phyloP scores from a whole-genome alignment of 768 basidiomycete species.

The Lyophyllum decastes region DNA sequence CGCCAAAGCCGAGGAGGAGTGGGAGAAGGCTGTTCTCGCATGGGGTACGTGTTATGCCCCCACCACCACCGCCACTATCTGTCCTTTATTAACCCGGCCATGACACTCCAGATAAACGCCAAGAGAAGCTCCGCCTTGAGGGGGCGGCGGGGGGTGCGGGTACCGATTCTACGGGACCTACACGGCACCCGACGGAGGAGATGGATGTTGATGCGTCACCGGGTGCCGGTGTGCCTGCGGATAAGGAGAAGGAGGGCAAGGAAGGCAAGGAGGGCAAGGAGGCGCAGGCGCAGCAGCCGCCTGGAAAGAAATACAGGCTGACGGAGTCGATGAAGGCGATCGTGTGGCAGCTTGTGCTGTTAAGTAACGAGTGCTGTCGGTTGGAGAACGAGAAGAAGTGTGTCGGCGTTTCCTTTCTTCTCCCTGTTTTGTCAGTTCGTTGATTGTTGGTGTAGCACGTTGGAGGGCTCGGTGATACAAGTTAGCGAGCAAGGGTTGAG shows the following conservation, averaged over 20 bases:
- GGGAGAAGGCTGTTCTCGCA: conserved; percentile 64
- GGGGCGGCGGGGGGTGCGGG: conserved; percentile 26
- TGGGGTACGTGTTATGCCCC: conserved; percentile 68
- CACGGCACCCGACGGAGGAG: conserved; percentile 48
- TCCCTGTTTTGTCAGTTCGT: background rate
- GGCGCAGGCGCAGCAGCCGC: conserved; percentile 54
- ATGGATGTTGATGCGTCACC: conserved; percentile 38
- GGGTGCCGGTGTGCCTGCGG: background rate
- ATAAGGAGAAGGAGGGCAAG: conserved; percentile 17
- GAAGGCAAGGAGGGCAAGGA: conserved; percentile 32
- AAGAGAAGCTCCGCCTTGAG: conserved; percentile 53
- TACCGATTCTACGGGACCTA: conserved; percentile 39
- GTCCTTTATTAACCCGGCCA: background rate
- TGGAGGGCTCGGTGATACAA: conserved; percentile 70
- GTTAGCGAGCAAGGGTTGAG: conserved; percentile 82
- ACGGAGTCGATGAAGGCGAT: conserved; percentile 79
- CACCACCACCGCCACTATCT: background rate
- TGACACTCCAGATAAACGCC: conserved; percentile 42
- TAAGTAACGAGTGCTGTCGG: conserved; percentile 84
- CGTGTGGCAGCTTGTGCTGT: conserved; percentile 77
- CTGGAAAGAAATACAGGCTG: conserved; percentile 75
- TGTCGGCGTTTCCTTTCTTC: background rate
- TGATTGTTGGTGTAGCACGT: conserved; percentile 29
- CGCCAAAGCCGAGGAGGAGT: conserved; percentile 71
- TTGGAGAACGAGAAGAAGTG: conserved; percentile 68